A percentile compares a stretch with the other conserved stretches of the same genome.
Evolutionary conservation across 495 filamentous ascomycete species (phyloP).

Genomic region (Trichocladium uniseriatum): DNA sequence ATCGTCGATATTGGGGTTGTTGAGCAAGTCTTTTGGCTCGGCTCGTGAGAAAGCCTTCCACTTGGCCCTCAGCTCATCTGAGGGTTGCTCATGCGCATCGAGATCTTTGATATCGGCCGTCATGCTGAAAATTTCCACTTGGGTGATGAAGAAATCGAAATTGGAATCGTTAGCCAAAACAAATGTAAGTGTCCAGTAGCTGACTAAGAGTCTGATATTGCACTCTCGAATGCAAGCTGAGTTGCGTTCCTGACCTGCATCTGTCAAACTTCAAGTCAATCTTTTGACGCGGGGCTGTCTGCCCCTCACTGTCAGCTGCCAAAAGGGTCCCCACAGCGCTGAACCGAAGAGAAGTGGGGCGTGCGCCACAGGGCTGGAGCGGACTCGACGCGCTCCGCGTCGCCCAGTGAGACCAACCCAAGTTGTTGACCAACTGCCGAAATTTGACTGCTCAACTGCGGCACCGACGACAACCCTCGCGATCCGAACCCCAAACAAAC

Average conservation of each 20-base stretch:
- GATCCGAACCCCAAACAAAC: not conserved
- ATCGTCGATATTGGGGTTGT: slow-evolving; percentile 37
- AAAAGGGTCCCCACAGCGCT: too few species aligned
- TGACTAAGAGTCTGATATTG: too few species aligned
- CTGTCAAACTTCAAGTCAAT: too few species aligned
- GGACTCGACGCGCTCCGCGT: slow-evolving; percentile 20
- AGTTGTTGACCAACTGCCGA: slow-evolving; percentile 23
- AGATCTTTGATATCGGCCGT: slow-evolving; percentile 39
- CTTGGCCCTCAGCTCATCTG: slow-evolving; percentile 48
- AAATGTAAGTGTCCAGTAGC: too few species aligned
- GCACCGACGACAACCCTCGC: not conserved
- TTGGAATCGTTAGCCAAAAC: too few species aligned
- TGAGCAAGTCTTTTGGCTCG: slow-evolving; percentile 32
- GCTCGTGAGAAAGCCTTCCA: slow-evolving; percentile 49
- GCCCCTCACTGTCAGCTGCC: too few species aligned
- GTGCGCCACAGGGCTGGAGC: slow-evolving; percentile 8
- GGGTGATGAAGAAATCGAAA: too few species aligned
- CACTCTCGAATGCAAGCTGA: too few species aligned
- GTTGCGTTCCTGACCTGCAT: too few species aligned
- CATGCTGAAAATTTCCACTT: slow-evolving; percentile 23
- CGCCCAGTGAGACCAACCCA: slow-evolving; percentile 9
- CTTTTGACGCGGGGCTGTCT: too few species aligned
- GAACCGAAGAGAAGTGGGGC: not conserved
- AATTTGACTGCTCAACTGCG: slow-evolving; percentile 17
- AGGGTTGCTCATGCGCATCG: slow-evolving; percentile 62